Conservation (phyloP, 176 grass and related monocot species). For the Cenchrus purpureus region DNA sequence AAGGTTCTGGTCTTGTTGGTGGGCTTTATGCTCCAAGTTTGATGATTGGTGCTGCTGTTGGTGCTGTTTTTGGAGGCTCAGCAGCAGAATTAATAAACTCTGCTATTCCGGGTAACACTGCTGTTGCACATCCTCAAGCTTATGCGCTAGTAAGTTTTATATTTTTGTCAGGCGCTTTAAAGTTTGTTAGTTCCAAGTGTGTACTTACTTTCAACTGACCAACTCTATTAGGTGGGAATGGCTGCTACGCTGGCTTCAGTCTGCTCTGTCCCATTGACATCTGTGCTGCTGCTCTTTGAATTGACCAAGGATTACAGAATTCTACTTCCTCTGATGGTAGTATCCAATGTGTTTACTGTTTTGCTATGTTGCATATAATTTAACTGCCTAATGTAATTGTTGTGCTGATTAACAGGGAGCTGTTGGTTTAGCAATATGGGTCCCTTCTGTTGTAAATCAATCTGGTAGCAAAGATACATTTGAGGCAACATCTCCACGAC, state of each 20-base stretch:
- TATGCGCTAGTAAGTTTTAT: constrained; percentile 82
- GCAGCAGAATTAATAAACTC: constrained; percentile 93
- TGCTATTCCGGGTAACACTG: constrained; percentile 88
- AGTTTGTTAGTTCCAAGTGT: constrained; percentile 1
- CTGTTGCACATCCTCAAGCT: constrained; percentile 96
- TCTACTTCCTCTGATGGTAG: constrained; percentile 95
- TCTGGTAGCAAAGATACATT: constrained; percentile 53
- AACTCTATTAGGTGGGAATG: constrained; percentile 83
- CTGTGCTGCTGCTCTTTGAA: constrained; percentile 95
- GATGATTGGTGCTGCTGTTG: constrained; percentile 97
- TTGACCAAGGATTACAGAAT: constrained; percentile 99
- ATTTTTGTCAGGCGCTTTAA: constrained; percentile 24
- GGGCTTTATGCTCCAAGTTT: constrained; percentile 98
- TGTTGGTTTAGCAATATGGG: constrained; percentile 99
- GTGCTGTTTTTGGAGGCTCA: constrained; percentile 96
- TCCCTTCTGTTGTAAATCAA: constrained; percentile 82
- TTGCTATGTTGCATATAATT: constrained; percentile 24
- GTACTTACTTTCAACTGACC: constrained; percentile 13
- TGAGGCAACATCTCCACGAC: constrained; percentile 61
- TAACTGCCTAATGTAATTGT: constrained; percentile 20
- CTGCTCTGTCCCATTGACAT: constrained; percentile 92
- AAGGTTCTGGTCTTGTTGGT: constrained; percentile 97
- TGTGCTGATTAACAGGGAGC: constrained; percentile 69
- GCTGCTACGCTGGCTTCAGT: constrained; percentile 94
- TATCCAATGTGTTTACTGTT: constrained; percentile 33